Evolutionary conservation across 2,329 filamentous ascomycete species (phyloP), one percentile per base, ranked within the genome.

Genomic region (Dactylellina parvicollis): DNA sequence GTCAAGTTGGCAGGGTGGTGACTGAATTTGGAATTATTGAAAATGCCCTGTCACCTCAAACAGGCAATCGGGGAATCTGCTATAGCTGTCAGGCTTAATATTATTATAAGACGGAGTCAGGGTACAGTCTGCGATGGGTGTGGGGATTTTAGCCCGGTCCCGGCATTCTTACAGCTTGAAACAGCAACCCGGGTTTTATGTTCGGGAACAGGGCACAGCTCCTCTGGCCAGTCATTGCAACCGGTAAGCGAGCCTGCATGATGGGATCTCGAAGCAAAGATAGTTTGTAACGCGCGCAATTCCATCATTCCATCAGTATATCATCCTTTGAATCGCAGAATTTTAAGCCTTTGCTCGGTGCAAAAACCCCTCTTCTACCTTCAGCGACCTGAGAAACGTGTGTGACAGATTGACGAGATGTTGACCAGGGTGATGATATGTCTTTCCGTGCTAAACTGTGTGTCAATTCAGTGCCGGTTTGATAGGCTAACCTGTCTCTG

Each of bases 11-110:
- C 47, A 66, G 54, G 69, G 60, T 49, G 46, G 44, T 55, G 34
- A 55, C 69, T 73, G 60, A 60, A 73, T 73, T 73, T 73, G 69
- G 69, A 73, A 73, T 73, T 66, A 46, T 42, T 12, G 16, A 24
- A 47, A 64, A 61, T 55, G 46, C 55, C 62, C 55, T 60, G 54
- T 61, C 64, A 55, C 60, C 69, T 55, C 28, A 66, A 66, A 66
- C 38, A 65, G 60, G 60, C 52, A 61, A 66, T 73, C 69, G 69
- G 47, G 42, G 47, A 66, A 66, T 73, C 46, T 66, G 69, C 54
- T 73, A 73, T 66, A 73, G 69, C 69, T 66, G 60, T 73, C 69
- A 73, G 57, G 47, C 69, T 66, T 47, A 65, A 73, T 65, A 57
- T 52, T 66, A 64, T 59, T 52, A 65, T 65, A 60, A 59, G 44